These are phyloP conservation scores for Eucalyptus grandis DNA, from an alignment of 345 rosid species.

Conservation along the genomic window DNA sequence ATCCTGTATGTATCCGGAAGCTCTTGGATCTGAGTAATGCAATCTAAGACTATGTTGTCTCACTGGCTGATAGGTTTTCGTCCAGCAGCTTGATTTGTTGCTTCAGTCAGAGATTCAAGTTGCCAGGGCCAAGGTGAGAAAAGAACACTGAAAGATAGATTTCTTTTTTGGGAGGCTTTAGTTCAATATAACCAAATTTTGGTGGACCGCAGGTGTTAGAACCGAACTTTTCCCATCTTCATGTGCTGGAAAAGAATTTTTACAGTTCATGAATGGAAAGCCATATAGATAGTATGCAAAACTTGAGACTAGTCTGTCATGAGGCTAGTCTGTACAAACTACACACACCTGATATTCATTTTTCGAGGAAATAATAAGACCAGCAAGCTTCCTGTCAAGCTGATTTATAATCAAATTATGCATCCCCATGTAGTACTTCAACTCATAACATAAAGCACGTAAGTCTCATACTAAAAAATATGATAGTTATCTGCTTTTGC, in stretches of 20 bases:
- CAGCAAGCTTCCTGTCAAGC: background rate
- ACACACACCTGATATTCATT: background rate
- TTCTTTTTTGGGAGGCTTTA: background rate
- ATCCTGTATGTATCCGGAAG: background rate
- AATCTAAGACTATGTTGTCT: background rate
- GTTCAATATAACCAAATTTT: background rate
- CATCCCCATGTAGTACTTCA: background rate
- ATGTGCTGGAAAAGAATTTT: background rate
- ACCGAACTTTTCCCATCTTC: background rate
- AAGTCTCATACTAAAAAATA: too few species aligned
- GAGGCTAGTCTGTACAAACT: background rate
- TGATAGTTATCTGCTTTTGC: too few species aligned
- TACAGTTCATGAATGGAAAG: background rate
- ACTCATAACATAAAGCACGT: too few species aligned
- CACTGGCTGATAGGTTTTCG: background rate
- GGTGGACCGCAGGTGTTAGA: accelerated
- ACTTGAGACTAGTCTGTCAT: background rate
- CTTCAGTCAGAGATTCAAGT: background rate
- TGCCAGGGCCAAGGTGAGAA: background rate
- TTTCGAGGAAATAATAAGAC: background rate
- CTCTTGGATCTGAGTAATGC: background rate
- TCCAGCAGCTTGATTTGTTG: too few species aligned
- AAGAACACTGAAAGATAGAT: too few species aligned
- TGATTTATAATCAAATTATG: background rate
- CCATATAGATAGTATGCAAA: background rate